Evolutionary conservation across 352 stramenopile genomes (phyloP), one percentile per base, ranked within the genome.

Genomic region (Peronospora farinosa): DNA sequence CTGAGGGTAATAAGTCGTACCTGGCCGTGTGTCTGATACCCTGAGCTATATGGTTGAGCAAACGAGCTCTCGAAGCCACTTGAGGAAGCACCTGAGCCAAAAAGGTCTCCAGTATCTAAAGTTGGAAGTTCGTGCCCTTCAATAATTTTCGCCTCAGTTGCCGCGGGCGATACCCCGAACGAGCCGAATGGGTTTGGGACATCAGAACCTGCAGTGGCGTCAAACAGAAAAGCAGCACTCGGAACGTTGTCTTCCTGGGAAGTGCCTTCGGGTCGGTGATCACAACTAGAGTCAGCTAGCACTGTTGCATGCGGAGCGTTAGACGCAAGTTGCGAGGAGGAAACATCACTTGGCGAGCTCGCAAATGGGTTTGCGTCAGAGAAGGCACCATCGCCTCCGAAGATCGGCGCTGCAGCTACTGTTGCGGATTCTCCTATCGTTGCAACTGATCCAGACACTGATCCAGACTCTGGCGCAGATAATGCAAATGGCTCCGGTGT

Each of bases 211-310:
- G 60, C 50, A 15, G 74, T 85, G 9, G 63, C 54, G 31, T 72
- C 76, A 69, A 90, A 90, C 2, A 90, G 64, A 3, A 69, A 86
- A 8, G 68, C 52, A 38, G 79, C 74, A 57, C 63, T 82, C 8
- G 62, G 60, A 25, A 84, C 28, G 2, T 40, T 46, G 13, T 69
- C 60, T 13, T 41, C 41, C 30, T 70, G 47, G 1, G 48, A 51
- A 40, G 23, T 19, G 21, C 5, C 41, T 38, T 17, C 41, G 9
- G 49, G 36, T 12, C 55, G 50, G 16, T 52, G 42, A 27, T 35
- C 28, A 52, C 63, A 58, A 54, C 39, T 43, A 7, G 47, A 44
- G 30, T 50, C 35, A 25, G 40, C 16, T 28, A 44, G 33, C 9
- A 41, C 32, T 47, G 15, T 37, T 39, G 46, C 25, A 54, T 47